phyloP scores from a whole-genome alignment of 371 early-diverging fungal genomes.

The Saksenaea oblongispora region DNA sequence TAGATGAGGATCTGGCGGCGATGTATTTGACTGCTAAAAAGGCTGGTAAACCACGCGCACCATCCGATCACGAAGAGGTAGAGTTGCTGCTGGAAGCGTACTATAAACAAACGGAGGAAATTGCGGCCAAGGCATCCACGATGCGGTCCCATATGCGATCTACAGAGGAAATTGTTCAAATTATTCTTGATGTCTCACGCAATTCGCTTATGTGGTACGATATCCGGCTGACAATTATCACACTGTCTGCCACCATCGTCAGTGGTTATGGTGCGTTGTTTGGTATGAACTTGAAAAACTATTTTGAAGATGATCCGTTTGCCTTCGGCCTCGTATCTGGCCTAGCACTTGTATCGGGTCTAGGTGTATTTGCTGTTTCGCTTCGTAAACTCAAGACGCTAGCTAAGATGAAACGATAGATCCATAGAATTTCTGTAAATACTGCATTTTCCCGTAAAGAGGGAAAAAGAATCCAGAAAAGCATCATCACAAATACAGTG shows the following conservation, averaged over 20 bases:
- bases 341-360: slow-evolving; percentile 47
- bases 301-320: slow-evolving; percentile 68
- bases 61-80: slow-evolving; percentile 80
- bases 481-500: no score
- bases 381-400: slow-evolving; percentile 32
- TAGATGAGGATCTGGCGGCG: slow-evolving; percentile 87
- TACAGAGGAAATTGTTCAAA: slow-evolving; percentile 86
- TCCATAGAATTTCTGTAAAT: neutral
- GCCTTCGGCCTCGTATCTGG: slow-evolving; percentile 69
- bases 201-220: slow-evolving; percentile 86
- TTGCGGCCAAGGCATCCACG: slow-evolving; percentile 67
- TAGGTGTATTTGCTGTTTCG: slow-evolving; percentile 37
- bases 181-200: slow-evolving; percentile 82
- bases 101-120: slow-evolving; percentile 84
- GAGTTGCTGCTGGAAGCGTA: slow-evolving; percentile 90
- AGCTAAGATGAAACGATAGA: slow-evolving; percentile 27
- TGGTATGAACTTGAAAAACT: slow-evolving; percentile 87
- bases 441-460: neutral
- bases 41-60: slow-evolving; percentile 50
- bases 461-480: neutral
- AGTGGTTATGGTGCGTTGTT: slow-evolving; percentile 72
- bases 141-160: slow-evolving; percentile 76
- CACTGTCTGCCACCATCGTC: slow-evolving; percentile 67
- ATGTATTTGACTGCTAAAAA: slow-evolving; percentile 88
- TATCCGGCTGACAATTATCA: slow-evolving; percentile 77